Base-by-base conservation (phyloP, 1,284 basidiomycete species). In the Clitocybe nebularis region DNA sequence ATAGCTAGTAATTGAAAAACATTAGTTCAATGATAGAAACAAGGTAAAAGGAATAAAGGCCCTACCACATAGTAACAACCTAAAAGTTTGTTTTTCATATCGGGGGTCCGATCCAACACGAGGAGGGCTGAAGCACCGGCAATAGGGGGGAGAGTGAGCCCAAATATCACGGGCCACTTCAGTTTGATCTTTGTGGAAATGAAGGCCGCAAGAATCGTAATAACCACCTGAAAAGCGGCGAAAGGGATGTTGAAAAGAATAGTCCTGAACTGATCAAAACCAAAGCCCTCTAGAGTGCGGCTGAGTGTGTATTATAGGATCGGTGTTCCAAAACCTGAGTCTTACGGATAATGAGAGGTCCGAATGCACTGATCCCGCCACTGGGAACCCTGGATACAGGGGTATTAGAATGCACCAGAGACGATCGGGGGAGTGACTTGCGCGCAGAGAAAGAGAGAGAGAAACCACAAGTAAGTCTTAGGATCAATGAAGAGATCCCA, bases 211-310 rank as follows among this genome's bases (percentile, higher is more conserved):
- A 58, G 32, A 16, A 75, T 52, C 30, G 68, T 67, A 21, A 67
- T 33, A 45, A 68, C 50, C 36, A 78, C 66, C 51, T 72, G 69
- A 39, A 76, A 59, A n/a, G 61, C 68, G 21, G 63, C 61, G 44
- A 74, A 75, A 1, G 74, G 75, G 36, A 76, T 69, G 42, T 73
- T 69, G 52, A 76, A 66, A 16, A 76, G 53, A 7, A 74, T 68
- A 1, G 72, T 71, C 10, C 69, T 43, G 36, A 69, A 68, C 49
- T 64, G 56, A 37, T 61, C 48, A 43, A 64, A 66, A 14, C 62
- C 62, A 34, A 64, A 65, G 20, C 61, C 62, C 54, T 62, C 59
- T 64, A 44, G 13, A 32, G 17, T 19, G 5, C 13, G 11, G 10
- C 7, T 24, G 36, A 22, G 19, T 10, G 2, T 19, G 23, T 22